Evolutionary conservation across 768 basidiomycete species (phyloP).

Genomic region (Lactifluus pinguis): DNA sequence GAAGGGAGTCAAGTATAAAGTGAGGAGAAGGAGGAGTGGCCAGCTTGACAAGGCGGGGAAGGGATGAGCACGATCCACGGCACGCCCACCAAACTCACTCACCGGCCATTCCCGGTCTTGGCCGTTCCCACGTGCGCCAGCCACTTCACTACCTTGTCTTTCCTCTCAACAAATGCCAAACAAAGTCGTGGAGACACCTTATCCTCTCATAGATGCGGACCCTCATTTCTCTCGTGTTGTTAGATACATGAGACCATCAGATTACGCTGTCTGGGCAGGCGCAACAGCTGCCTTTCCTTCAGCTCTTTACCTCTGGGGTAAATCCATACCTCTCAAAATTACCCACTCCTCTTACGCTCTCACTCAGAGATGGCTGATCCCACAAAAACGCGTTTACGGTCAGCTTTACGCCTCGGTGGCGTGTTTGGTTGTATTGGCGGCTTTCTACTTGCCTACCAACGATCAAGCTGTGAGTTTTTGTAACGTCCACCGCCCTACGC

Average conservation of each 20-base stretch:
- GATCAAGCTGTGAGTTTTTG: constrained; percentile 63
- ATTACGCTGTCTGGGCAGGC: constrained; percentile 79
- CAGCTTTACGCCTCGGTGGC: constrained; percentile 47
- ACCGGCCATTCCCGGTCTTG: constrained; percentile 6
- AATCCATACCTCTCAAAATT: constrained; percentile 5
- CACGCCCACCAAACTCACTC: too few relatives aligned
- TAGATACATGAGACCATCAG: constrained; percentile 78
- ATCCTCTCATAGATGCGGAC: constrained; percentile 90
- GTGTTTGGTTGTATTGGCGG: constrained; percentile 83
- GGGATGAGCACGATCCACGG: background rate
- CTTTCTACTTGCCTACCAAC: constrained; percentile 89
- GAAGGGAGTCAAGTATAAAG: background rate
- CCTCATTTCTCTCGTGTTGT: constrained; percentile 84
- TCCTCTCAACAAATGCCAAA: constrained; percentile 34
- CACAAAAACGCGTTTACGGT: constrained; percentile 30
- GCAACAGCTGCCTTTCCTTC: constrained; percentile 75
- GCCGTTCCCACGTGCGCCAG: constrained; percentile 12
- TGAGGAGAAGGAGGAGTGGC: background rate
- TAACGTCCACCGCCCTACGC: constrained; percentile 1
- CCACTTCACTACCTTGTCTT: too few relatives aligned
- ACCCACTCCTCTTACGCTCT: constrained; percentile 16
- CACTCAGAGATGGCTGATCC: constrained; percentile 39
- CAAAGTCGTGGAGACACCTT: constrained; percentile 53
- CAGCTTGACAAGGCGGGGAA: background rate
- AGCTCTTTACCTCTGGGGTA: constrained; percentile 78